These are phyloP conservation scores for Ganoderma resinaceum DNA, from an alignment of 1,284 basidiomycete species.

Conservation along the genomic window DNA sequence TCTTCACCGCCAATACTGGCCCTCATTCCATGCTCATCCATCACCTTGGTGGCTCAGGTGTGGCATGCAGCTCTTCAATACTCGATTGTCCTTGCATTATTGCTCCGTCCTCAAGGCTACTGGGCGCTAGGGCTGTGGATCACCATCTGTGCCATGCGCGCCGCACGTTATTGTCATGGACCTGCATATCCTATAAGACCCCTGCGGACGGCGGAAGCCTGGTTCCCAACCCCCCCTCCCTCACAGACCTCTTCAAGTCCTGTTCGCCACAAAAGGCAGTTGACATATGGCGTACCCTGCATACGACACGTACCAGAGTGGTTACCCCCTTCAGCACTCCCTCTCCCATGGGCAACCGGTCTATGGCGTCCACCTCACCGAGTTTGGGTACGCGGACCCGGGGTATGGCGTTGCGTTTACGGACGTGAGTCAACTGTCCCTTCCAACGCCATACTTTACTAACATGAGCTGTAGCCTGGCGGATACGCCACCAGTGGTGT, in stretches of 20 bases:
- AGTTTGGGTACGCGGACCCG: conserved; percentile 35
- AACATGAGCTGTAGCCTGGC: conserved; percentile 17
- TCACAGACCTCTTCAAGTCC: neutral
- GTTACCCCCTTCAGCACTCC: conserved; percentile 39
- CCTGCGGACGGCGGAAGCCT: neutral
- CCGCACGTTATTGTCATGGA: conserved; percentile 1
- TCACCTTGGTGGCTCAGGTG: conserved; percentile 2
- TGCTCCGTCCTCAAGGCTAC: conserved; percentile 15
- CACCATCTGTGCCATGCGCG: conserved; percentile 7
- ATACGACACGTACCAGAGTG: conserved; percentile 38
- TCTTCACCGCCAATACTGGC: neutral
- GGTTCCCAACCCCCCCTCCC: neutral
- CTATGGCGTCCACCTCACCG: conserved; percentile 33
- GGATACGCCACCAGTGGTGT: conserved; percentile 32
- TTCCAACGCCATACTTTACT: neutral
- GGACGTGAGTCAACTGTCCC: conserved; percentile 32
- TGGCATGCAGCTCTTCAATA: conserved; percentile 2
- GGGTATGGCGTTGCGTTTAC: conserved; percentile 36
- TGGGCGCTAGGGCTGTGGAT: conserved; percentile 6
- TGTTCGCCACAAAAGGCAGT: neutral
- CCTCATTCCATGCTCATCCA: conserved; percentile 15
- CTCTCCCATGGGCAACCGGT: conserved; percentile 35
- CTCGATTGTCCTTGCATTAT: conserved; percentile 18
- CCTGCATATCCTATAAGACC: conserved; percentile 6
- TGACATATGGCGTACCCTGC: conserved; percentile 44